phyloP scores from a whole-genome alignment of 768 basidiomycete species.

The Leccinellum luteum region DNA sequence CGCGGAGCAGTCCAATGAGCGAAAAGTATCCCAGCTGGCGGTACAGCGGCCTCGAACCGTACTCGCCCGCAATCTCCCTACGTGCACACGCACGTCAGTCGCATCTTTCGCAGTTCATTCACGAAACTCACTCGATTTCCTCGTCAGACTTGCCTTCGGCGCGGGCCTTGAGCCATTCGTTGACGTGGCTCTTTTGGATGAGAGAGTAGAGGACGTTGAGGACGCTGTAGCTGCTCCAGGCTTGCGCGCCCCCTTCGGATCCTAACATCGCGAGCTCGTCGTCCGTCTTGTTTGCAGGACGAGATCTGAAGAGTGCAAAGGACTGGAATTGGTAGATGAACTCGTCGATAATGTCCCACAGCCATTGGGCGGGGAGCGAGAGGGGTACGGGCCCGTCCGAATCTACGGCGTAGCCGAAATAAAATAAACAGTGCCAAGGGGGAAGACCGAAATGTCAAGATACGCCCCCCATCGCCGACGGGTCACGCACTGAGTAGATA shows the following conservation, averaged over 20 bases:
- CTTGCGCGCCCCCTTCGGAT: constrained; percentile 72
- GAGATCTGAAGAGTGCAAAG: constrained; percentile 90
- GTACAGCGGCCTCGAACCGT: constrained; percentile 86
- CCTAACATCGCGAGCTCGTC: constrained; percentile 84
- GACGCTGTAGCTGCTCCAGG: constrained; percentile 98
- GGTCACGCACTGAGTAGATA: constrained; percentile 77
- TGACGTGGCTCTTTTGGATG: constrained; percentile 95
- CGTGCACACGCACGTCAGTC: constrained; percentile 3
- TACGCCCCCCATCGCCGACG: neutral
- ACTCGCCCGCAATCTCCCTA: constrained; percentile 88
- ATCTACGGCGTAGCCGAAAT: constrained; percentile 46
- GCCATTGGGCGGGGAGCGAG: constrained; percentile 94
- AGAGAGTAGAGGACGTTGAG: constrained; percentile 98
- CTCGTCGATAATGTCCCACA: constrained; percentile 97
- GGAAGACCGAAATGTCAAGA: neutral
- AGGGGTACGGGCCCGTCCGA: constrained; percentile 91
- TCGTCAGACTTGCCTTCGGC: constrained; percentile 77
- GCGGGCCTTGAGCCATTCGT: constrained; percentile 85
- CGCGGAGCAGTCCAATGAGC: constrained; percentile 88
- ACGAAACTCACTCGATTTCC: constrained; percentile 70
- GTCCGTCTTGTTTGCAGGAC: constrained; percentile 79
- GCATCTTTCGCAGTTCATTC: neutral
- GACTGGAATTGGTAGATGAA: constrained; percentile 99
- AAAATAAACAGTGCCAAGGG: neutral
- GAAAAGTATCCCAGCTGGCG: constrained; percentile 97